Base-by-base conservation (phyloP, 1,284 basidiomycete species). In the Golubevia sp. region DNA sequence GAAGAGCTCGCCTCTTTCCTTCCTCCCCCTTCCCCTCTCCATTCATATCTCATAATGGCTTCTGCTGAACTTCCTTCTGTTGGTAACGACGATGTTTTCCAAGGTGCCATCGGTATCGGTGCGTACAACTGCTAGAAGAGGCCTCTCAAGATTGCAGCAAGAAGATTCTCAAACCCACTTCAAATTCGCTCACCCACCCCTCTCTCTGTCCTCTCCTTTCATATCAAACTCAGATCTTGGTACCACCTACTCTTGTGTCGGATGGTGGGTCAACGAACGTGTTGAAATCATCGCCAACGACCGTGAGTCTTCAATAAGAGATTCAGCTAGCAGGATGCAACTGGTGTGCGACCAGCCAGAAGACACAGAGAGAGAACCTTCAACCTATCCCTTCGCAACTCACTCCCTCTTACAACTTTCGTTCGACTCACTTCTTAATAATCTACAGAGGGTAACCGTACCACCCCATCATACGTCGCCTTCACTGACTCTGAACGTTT, bases 401-500 rank as follows among this genome's bases (percentile, higher is more conserved):
- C 15, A 50, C 59, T 55, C 24, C 49, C 63, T 51, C 20, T n/a
- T 57, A 23, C 52, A 49, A 56, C 71, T 44, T n/a, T 38, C 38
- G 59, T 60, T 51, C 60, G 56, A 58, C 64, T 30, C 26, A 27
- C 44, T 24, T 66, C 67, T 57, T 58, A 0, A 56, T 24, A n/a
- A 69, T 64, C 93, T 86, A 84, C 86, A 97, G 64, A 83, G 92
- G 96, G 95, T 84, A 98, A 98, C 90, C 90, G 96, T 77, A 97
- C 96, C 79, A 98, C 96, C 63, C 96, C 96, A 63, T 99, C 96
- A 76, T 98, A 98, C 87, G 96, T 98, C 86, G 94, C 96, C 78
- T 98, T 99, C 89, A 95, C 94, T 75, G 87, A 93, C 70, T 92
- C 92, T 85, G 96, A 99, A 89, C 94, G 96, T 88, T 88, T 99